phyloP scores from a whole-genome alignment of 73 alveolate species.

The Paramecium biaurelia region DNA sequence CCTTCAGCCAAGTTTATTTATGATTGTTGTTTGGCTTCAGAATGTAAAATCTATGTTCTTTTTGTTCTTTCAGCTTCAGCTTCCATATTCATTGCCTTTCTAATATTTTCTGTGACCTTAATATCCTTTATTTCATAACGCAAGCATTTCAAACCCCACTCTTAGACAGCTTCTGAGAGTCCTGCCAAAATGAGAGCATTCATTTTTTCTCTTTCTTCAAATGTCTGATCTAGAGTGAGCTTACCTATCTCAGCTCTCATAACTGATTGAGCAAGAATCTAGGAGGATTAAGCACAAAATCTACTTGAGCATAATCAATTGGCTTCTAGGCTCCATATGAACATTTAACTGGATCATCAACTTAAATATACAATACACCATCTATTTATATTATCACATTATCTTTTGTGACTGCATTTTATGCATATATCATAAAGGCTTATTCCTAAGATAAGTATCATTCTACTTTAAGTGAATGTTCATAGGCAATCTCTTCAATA shows the following conservation, averaged over 20 bases:
- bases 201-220: slow-evolving; percentile 84
- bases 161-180: slow-evolving; percentile 75
- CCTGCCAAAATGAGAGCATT: slow-evolving; percentile 77
- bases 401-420: slow-evolving; percentile 89
- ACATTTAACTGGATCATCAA: slow-evolving; percentile 58
- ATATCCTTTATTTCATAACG: slow-evolving; percentile 91
- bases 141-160: slow-evolving; percentile 84
- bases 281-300: background rate
- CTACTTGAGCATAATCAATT: slow-evolving; percentile 48
- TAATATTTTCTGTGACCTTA: slow-evolving; percentile 77
- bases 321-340: slow-evolving; percentile 61
- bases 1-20: slow-evolving; percentile 83
- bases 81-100: slow-evolving; percentile 78
- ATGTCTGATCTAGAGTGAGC: slow-evolving; percentile 74
- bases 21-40: slow-evolving; percentile 79
- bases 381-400: slow-evolving; percentile 90
- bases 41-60: slow-evolving; percentile 81
- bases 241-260: slow-evolving; percentile 93
- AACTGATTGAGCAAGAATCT: slow-evolving; percentile 87
- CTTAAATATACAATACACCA: slow-evolving; percentile 85
- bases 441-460: slow-evolving; percentile 75
- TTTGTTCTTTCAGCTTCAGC: slow-evolving; percentile 90
- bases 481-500: slow-evolving; percentile 80
- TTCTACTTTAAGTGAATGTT: slow-evolving; percentile 61
- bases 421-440: slow-evolving; percentile 74